These are phyloP conservation scores for Fagopyrum homotropicum DNA, from an alignment of 148 eudicot species.

Conservation along the genomic window DNA sequence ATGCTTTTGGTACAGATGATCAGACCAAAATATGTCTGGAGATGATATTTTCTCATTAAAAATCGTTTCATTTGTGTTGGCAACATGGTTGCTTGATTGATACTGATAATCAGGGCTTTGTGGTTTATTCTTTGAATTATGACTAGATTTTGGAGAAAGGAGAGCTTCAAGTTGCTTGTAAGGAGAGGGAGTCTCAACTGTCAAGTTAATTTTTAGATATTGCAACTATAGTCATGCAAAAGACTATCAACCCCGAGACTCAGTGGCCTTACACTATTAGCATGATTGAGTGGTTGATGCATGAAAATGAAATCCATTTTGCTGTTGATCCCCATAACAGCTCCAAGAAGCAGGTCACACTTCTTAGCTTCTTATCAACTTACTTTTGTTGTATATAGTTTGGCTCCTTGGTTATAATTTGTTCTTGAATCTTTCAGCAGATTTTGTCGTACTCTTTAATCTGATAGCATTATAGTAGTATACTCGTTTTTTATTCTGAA, in stretches of 20 bases:
- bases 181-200: constrained; percentile 94
- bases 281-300: constrained; percentile 98
- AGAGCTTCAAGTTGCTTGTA: constrained; percentile 96
- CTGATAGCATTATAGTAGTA: background rate
- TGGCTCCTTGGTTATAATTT: background rate
- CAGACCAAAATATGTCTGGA: constrained; percentile 80
- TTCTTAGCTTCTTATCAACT: background rate
- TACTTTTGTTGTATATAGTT: background rate
- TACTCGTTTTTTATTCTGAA: background rate
- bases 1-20: constrained; percentile 86
- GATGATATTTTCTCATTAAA: constrained; percentile 27
- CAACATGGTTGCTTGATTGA: background rate
- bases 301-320: constrained; percentile 91
- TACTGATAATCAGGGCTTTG: background rate
- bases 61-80: background rate
- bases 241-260: constrained; percentile 88
- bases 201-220: constrained; percentile 95
- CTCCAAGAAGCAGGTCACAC: constrained; percentile 88
- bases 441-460: constrained; percentile 4
- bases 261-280: constrained; percentile 89
- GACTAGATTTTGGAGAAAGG: constrained; percentile 92
- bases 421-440: background rate
- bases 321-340: constrained; percentile 89
- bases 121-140: background rate
- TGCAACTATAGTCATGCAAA: constrained; percentile 96